Base-by-base conservation (phyloP, 1,284 basidiomycete species). In the Austroboletus novae-zelandiae region DNA sequence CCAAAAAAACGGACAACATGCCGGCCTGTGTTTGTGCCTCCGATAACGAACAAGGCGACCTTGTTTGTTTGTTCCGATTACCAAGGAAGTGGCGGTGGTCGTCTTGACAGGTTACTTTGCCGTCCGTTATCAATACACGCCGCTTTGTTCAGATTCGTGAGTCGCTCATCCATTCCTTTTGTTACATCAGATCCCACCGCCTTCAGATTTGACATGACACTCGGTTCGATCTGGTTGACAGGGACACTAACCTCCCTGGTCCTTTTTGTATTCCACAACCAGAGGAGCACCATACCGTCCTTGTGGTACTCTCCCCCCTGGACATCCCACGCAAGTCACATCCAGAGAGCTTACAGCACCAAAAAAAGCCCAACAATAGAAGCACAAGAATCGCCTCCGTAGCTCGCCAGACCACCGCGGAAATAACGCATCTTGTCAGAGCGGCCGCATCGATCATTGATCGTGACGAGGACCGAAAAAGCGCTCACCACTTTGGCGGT, bases 371-470 rank as follows among this genome's bases (percentile, higher is more conserved):
- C 20, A 25, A 45, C 13, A 3, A 39, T 41, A 52, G 56, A 54
- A 59, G 47, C 44, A 46, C 36, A 36, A 47, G 60, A 59, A 57
- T 41, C 29, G 4, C 41, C 40, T 27, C 34, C 41, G 31, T 29
- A 34, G 9, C 39, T n/a, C 40, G 32, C 51, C 35, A 53, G 37
- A 45, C 52, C 40, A 51, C 56, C 51, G 42, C 65, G 65, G 61
- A 67, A 60, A 67, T 66, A 48, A 47, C 40, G 40, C 43, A 37
- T 43, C 46, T 49, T 20, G 42, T 53, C 43, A 20, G 39, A 41
- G 34, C 23, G 47, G 31, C 36, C 29, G 11, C 58, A 66, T 63
- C 64, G 47, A 57, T 57, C 51, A 46, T 41, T 54, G 54, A 66
- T 64, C 57, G 47, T 43, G 42, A 48, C 20, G 30, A 51, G 27